These are phyloP conservation scores for Macadamia tetraphylla DNA, from an alignment of 164 flowering plant genomes.

Conservation along the genomic window DNA sequence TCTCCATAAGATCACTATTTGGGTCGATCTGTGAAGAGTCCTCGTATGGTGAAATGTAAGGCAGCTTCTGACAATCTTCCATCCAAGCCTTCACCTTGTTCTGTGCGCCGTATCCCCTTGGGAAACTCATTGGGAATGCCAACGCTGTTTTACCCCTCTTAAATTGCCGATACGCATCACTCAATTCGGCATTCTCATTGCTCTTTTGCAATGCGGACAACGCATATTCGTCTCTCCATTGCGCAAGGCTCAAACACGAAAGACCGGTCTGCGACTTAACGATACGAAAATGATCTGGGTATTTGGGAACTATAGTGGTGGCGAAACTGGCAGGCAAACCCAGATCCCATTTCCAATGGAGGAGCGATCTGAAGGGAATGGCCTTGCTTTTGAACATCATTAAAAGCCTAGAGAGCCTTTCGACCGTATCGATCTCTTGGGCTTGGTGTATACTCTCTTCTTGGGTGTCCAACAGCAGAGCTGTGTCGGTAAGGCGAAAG, in stretches of 20 bases:
- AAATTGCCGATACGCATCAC: slow-evolving; percentile 46
- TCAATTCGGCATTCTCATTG: slow-evolving; percentile 34
- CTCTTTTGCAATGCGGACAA: slow-evolving; percentile 68
- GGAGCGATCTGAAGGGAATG: slow-evolving; percentile 49
- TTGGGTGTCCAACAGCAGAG: slow-evolving; percentile 43
- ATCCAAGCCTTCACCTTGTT: slow-evolving; percentile 92
- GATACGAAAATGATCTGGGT: slow-evolving; percentile 57
- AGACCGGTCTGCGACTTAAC: slow-evolving; percentile 50
- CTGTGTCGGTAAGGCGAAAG: slow-evolving; percentile 58
- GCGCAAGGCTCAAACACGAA: slow-evolving; percentile 38
- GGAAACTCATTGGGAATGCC: slow-evolving; percentile 80
- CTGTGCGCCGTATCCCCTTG: slow-evolving; percentile 79
- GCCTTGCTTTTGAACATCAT: slow-evolving; percentile 56
- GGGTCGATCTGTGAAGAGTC: slow-evolving; percentile 68
- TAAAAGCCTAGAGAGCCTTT: slow-evolving; percentile 57
- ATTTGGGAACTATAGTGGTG: slow-evolving; percentile 38
- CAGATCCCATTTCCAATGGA: slow-evolving; percentile 73
- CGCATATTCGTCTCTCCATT: slow-evolving; percentile 68
- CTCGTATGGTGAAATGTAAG: slow-evolving; percentile 92
- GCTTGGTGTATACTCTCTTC: slow-evolving; percentile 40
- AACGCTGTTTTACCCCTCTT: slow-evolving; percentile 51
- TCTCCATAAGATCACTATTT: slow-evolving; percentile 93
- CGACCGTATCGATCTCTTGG: slow-evolving; percentile 42
- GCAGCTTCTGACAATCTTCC: slow-evolving; percentile 90
- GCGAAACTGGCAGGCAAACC: slow-evolving; percentile 76